A percentile compares a stretch with the other conserved stretches of the same genome.
Conservation (phyloP, 169 alveolate species). For the Plasmodium coatneyi region DNA sequence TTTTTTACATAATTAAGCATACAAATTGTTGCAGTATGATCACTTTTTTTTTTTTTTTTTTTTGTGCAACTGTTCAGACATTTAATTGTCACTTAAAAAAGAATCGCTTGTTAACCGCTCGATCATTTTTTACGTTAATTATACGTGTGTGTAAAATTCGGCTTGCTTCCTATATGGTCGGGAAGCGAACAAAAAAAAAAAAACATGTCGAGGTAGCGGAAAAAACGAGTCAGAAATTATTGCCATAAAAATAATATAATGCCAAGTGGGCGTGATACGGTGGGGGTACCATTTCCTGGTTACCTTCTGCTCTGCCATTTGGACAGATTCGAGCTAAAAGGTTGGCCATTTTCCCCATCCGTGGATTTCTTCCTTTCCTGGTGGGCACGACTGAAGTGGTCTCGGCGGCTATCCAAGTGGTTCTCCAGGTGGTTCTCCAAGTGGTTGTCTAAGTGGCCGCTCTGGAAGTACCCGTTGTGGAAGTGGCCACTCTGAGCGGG, state of each 20-base stretch:
- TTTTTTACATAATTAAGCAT: not conserved
- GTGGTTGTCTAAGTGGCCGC: not conserved
- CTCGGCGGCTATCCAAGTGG: not conserved
- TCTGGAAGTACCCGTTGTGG: not conserved
- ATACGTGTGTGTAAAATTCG: not conserved
- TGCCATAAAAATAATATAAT: not conserved
- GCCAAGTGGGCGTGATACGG: not conserved
- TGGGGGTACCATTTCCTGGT: not conserved
- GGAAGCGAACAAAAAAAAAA: not conserved
- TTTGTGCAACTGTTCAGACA: not conserved
- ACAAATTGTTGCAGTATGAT: not conserved
- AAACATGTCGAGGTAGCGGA: not conserved
- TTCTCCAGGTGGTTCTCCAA: not conserved
- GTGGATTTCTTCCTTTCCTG: not conserved
- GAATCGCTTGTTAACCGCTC: not conserved
- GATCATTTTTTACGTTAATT: not conserved
- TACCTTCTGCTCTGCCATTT: constrained; percentile 1
- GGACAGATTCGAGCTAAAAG: not conserved
- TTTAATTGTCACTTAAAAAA: not conserved
- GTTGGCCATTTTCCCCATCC: not conserved
- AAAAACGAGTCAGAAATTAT: not conserved
- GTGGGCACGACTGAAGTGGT: not conserved
- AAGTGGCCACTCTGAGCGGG: not conserved
- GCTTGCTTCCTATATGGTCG: not conserved
- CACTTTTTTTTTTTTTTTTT: not conserved